Conservation (phyloP, 352 stramenopile genomes). For the Globisporangium orthogonon region DNA sequence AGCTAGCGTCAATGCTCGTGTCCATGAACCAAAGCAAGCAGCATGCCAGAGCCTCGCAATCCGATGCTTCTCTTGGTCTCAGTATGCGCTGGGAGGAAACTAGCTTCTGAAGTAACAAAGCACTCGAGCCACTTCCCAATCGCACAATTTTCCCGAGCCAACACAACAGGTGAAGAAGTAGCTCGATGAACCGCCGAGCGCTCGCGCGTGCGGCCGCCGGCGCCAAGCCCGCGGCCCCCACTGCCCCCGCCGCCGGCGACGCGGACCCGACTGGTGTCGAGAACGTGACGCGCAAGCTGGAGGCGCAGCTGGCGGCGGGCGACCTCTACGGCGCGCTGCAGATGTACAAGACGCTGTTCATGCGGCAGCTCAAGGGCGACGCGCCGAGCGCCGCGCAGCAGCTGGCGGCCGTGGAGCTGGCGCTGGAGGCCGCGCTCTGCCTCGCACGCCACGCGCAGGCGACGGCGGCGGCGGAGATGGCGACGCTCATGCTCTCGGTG, state of each 20-base stretch:
- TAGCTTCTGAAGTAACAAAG: not conserved
- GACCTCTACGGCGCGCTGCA: constrained; percentile 86
- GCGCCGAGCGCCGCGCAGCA: constrained; percentile 38
- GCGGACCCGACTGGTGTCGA: constrained; percentile 48
- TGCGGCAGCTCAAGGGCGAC: constrained; percentile 78
- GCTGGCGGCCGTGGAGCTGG: constrained; percentile 54
- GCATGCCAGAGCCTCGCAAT: not conserved
- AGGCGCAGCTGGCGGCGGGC: constrained; percentile 58
- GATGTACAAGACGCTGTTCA: constrained; percentile 90
- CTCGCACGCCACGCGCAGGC: constrained; percentile 71
- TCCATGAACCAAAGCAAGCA: not conserved
- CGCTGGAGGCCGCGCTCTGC: constrained; percentile 54
- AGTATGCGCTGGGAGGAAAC: not conserved
- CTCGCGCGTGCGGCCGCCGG: constrained; percentile 38
- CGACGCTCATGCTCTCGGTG: constrained; percentile 67
- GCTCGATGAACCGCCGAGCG: constrained; percentile 65
- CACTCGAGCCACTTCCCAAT: not conserved
- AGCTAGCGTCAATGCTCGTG: constrained; percentile 2
- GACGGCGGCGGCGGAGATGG: constrained; percentile 77
- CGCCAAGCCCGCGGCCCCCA: constrained; percentile 6
- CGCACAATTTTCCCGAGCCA: constrained; percentile 4
- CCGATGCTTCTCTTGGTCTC: not conserved
- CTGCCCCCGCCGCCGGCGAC: constrained; percentile 8
- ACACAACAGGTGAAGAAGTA: not conserved
- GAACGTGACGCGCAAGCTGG: constrained; percentile 74